These are phyloP conservation scores for Ophiostoma novo-ulmi DNA, from an alignment of 2,329 filamentous ascomycete genomes.

Conservation along the genomic window DNA sequence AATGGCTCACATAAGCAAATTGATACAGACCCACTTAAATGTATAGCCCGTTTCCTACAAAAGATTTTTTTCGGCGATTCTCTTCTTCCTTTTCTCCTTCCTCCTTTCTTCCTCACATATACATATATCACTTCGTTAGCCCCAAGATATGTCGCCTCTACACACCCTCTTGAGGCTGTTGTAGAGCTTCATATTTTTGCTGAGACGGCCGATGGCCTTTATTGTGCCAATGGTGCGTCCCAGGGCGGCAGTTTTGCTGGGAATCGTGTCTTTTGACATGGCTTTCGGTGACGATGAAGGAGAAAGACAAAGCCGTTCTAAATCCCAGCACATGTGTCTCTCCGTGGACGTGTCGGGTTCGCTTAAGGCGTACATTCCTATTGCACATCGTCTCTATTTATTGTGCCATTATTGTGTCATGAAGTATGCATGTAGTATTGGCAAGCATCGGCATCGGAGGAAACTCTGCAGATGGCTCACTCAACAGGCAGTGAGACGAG, in stretches of 20 bases:
- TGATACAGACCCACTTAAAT: conserved; percentile 14
- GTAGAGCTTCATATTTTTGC: conserved; percentile 3
- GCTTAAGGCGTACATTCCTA: conserved; percentile 55
- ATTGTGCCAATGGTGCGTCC: conserved; percentile 37
- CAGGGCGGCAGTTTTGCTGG: conserved; percentile 33
- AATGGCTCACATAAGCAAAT: neutral
- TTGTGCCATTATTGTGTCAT: neutral
- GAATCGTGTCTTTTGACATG: conserved; percentile 1
- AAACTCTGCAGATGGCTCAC: neutral
- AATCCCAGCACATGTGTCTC: conserved; percentile 44
- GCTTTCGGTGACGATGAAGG: conserved; percentile 42
- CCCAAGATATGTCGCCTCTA: conserved; percentile 19
- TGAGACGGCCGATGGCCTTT: conserved; percentile 14
- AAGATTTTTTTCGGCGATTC: neutral
- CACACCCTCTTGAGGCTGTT: conserved; percentile 8
- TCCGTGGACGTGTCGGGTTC: conserved; percentile 51
- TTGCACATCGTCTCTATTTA: neutral
- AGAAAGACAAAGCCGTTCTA: conserved; percentile 52
- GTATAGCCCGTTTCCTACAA: neutral
- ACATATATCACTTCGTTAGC: conserved; percentile 44
- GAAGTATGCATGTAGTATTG: neutral
- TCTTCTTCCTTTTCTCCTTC: conserved; percentile 40
- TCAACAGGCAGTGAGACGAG: neutral
- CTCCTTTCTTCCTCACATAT: conserved; percentile 40
- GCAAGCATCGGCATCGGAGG: neutral